A percentile compares a stretch with the other conserved stretches of the same genome.
Evolutionary conservation across 2,329 filamentous ascomycete species (phyloP).

Genomic region (Biscogniauxia marginata): DNA sequence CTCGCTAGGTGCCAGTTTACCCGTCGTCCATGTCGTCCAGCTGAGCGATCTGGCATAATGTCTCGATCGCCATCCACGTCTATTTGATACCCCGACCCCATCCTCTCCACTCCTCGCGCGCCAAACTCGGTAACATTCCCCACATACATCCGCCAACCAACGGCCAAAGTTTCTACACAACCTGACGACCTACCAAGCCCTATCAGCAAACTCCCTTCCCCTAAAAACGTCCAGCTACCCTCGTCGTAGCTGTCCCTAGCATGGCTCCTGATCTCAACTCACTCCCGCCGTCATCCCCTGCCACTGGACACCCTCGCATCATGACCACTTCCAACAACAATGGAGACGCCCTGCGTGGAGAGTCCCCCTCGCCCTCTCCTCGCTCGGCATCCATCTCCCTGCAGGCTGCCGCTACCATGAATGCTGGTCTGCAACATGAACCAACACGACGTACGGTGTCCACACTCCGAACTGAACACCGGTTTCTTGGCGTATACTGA

Average conservation of each 20-base stretch:
- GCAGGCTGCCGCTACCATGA: conserved; percentile 74
- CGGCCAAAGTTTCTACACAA: not conserved
- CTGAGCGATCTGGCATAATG: not conserved
- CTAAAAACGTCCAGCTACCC: not conserved
- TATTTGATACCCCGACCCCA: not conserved
- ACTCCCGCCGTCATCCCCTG: conserved; percentile 49
- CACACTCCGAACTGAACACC: too few species aligned
- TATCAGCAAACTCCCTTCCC: not conserved
- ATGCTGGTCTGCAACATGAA: conserved; percentile 70
- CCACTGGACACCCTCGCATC: conserved; percentile 35
- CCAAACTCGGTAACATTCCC: not conserved
- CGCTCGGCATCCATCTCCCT: conserved; percentile 68
- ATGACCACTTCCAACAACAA: conserved; percentile 34
- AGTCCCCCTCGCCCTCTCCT: conserved; percentile 60
- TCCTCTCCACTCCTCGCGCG: not conserved
- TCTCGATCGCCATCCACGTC: not conserved
- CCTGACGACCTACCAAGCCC: not conserved
- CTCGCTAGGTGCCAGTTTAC: not conserved
- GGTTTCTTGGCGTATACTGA: too few species aligned
- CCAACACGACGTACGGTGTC: conserved; percentile 51
- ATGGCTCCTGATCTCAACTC: conserved; percentile 61
- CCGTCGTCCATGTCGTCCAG: too few species aligned
- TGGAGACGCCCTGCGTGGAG: conserved; percentile 34
- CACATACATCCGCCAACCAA: not conserved
- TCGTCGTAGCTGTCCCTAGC: conserved; percentile 1